Percentiles rank a stretch among this genome's conserved stretches.
Conservation (phyloP, 176 grass and related monocot species). For the Coix lacrymajobi region DNA sequence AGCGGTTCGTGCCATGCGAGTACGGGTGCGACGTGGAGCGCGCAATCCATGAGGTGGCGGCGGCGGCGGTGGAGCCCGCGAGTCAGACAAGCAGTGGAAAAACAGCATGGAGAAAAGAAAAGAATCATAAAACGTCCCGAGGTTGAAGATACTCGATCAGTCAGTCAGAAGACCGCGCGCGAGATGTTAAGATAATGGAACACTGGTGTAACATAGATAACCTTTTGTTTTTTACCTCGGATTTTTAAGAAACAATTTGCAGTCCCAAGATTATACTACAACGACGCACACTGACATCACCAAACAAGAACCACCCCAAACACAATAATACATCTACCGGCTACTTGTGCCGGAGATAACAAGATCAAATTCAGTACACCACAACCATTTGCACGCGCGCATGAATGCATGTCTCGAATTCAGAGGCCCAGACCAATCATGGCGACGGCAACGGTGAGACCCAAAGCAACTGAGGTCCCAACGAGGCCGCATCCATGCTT, state of each 20-base stretch:
- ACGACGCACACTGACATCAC: neutral
- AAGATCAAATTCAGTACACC: neutral
- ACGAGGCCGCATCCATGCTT: constrained; percentile 10
- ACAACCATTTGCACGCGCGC: neutral
- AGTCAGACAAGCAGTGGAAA: too few relatives aligned
- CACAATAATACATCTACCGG: constrained; percentile 15
- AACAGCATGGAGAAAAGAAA: too few relatives aligned
- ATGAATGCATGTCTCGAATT: neutral
- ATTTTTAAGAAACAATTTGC: neutral
- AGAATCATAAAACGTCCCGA: too few relatives aligned
- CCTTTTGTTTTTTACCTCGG: neutral
- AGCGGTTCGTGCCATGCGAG: too few relatives aligned
- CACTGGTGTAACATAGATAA: neutral
- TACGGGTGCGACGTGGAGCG: too few relatives aligned
- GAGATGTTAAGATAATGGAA: too few relatives aligned
- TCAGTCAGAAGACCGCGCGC: too few relatives aligned
- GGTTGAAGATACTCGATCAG: too few relatives aligned
- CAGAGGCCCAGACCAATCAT: constrained; percentile 28
- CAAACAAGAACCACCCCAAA: neutral
- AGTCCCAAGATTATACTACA: neutral
- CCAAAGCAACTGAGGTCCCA: neutral
- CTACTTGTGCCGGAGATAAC: constrained; percentile 25
- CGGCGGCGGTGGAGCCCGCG: too few relatives aligned
- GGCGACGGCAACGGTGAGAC: constrained; percentile 5
- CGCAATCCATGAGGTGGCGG: too few relatives aligned